A percentile compares a stretch with the other conserved stretches of the same genome.
Conservation (phyloP, 2,329 filamentous ascomycete genomes). For the Cladosporium austrohemisphaericum region DNA sequence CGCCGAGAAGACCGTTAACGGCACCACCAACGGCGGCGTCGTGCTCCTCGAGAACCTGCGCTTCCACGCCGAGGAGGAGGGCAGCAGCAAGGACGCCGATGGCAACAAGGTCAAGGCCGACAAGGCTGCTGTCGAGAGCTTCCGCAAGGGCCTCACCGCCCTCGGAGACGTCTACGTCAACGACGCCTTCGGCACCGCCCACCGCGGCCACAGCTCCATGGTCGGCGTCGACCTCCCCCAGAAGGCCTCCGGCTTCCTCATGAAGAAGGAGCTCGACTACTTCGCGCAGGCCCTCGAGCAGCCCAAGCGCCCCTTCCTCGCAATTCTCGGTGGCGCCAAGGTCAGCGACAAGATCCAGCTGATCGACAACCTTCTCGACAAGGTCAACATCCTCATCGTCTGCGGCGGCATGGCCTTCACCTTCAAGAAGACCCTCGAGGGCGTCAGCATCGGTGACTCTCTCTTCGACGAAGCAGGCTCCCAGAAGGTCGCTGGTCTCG, state of each 20-base stretch:
- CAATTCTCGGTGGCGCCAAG: conserved; percentile 97
- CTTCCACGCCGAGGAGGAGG: conserved; percentile 98
- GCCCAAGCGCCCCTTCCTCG: conserved; percentile 92
- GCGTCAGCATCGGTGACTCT: conserved; percentile 81
- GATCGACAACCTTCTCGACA: conserved; percentile 97
- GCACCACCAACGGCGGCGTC: conserved; percentile 74
- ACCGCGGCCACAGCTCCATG: conserved; percentile 99
- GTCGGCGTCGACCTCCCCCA: conserved; percentile 93
- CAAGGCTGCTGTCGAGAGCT: conserved; percentile 84
- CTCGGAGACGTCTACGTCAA: conserved; percentile 97
- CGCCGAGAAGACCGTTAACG: conserved; percentile 84
- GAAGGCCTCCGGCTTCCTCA: conserved; percentile 95
- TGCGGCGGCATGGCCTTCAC: conserved; percentile 99
- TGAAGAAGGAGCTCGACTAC: conserved; percentile 99
- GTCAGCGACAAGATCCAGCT: conserved; percentile 99
- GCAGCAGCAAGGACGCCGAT: conserved; percentile 85
- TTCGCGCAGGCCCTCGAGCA: conserved; percentile 94
- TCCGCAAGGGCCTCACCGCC: conserved; percentile 90
- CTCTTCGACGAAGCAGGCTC: conserved; percentile 91
- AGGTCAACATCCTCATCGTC: conserved; percentile 95
- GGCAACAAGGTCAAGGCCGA: conserved; percentile 99
- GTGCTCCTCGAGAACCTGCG: conserved; percentile 95
- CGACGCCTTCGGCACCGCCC: conserved; percentile 96
- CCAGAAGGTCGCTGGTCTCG: conserved; percentile 82
- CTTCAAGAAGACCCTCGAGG: conserved; percentile 98